Base-by-base conservation (phyloP, 495 filamentous ascomycete genomes). In the Penicillium chermesinum region DNA sequence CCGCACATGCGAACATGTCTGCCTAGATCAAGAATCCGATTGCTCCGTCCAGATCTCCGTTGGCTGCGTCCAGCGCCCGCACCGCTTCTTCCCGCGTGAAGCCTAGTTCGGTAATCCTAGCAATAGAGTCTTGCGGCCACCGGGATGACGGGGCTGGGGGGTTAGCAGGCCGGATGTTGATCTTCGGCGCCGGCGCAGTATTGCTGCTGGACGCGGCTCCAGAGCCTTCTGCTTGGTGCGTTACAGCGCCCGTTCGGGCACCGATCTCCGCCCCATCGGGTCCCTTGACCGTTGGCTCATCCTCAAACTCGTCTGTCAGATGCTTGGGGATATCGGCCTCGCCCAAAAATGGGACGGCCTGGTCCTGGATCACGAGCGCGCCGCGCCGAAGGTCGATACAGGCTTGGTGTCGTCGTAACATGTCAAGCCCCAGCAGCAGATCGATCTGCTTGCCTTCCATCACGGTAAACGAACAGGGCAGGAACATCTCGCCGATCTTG, bases 361-460 rank as follows among this genome's bases (percentile, higher is more conserved):
- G 83, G 44, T 85, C 88, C 58, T 93, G 88, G 58, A 99, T 94
- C 22, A 91, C 72, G 14, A 99, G 78, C 22, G 81, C 83, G 49
- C 86, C 84, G 58, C 81, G 83, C 50, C 77, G 73, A 7, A 99
- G 79, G 59, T 99, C 94, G 53, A 99, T 89, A 48, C 78, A 87
- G 3, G 91, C 93, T 66, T 95, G 91, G 64, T 96, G 88, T 22
- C 94, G 79, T 66, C 89, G 95, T 41, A 97, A 72, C 87, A 99
- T 99, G 63, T 99, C 93, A 38, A 99, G 72, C 5, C 93, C 93
- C 9, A 99, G 76, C 7, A 99, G 78, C 9, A 99, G 74, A 57
- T 97, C 93, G n/a, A 97, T 93, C 48, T 87, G 83, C 67, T 97
- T 99, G 30, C 93, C 93, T 68, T 99, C 93, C 93, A 99, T 96